Evolutionary conservation across 1,284 basidiomycete species (phyloP).

Genomic region (Trichosporon coremiiforme): DNA sequence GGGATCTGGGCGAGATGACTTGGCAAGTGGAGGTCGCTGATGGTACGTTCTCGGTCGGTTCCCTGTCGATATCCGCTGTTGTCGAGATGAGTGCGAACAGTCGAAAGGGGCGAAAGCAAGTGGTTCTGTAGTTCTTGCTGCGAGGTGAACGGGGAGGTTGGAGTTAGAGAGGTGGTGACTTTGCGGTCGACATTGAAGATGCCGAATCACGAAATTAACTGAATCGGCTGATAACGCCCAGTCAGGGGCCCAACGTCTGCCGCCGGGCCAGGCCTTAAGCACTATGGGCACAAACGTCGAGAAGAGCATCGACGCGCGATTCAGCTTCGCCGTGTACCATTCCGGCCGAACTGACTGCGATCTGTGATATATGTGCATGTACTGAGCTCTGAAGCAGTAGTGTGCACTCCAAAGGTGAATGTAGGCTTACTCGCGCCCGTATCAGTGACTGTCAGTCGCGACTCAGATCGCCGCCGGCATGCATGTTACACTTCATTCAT

Average conservation of each 20-base stretch:
- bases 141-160: neutral
- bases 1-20: neutral
- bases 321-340: neutral
- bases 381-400: too few relatives aligned
- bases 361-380: neutral
- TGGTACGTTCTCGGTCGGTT: neutral
- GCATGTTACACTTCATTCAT: constrained; percentile 20
- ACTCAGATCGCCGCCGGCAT: neutral
- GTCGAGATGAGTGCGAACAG: too few relatives aligned
- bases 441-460: too few relatives aligned
- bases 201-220: neutral
- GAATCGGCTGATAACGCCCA: constrained; percentile 7
- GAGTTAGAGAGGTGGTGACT: constrained; percentile 4
- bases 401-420: too few relatives aligned
- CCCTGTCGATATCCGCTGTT: too few relatives aligned
- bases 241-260: neutral
- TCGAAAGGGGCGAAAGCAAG: too few relatives aligned
- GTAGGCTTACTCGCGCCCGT: too few relatives aligned
- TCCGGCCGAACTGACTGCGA: neutral
- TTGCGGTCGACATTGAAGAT: neutral
- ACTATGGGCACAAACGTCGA: neutral
- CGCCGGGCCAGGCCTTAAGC: neutral
- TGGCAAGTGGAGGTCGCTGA: neutral
- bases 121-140: too few relatives aligned
- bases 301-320: neutral